Conservation (phyloP, 257 asterid species). For the Solanum chmielewskii region DNA sequence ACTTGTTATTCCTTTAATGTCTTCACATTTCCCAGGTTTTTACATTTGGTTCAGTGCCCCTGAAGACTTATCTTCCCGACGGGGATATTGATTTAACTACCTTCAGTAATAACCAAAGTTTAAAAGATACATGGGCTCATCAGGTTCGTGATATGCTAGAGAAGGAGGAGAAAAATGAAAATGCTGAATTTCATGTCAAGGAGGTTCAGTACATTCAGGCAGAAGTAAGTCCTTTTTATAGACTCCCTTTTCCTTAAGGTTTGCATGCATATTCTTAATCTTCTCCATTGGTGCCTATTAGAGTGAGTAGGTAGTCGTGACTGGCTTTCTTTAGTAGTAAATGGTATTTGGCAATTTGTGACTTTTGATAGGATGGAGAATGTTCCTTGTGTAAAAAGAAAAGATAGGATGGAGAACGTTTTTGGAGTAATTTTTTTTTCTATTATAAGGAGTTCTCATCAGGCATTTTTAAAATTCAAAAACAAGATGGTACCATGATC, state of each 20-base stretch:
- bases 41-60: slow-evolving; percentile 86
- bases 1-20: neutral
- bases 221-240: slow-evolving; percentile 41
- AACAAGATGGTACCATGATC: neutral
- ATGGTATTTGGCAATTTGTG: neutral
- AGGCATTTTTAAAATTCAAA: neutral
- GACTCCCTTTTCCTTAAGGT: neutral
- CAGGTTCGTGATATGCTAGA: slow-evolving; percentile 79
- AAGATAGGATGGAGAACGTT: neutral
- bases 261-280: neutral
- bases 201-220: slow-evolving; percentile 99
- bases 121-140: slow-evolving; percentile 89
- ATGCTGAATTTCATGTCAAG: slow-evolving; percentile 92
- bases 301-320: neutral
- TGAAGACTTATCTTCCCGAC: slow-evolving; percentile 91
- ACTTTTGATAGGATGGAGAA: neutral
- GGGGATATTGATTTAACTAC: slow-evolving; percentile 92
- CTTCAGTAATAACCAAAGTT: slow-evolving; percentile 53
- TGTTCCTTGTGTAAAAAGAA: neutral
- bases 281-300: neutral
- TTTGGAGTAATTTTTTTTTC: neutral
- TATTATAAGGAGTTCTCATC: neutral
- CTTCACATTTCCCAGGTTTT: slow-evolving; percentile 37
- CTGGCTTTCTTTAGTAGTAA: neutral
- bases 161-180: slow-evolving; percentile 81